Base-by-base conservation (phyloP, 2,329 filamentous ascomycete species). In the Paraconiothyrium sp. region DNA sequence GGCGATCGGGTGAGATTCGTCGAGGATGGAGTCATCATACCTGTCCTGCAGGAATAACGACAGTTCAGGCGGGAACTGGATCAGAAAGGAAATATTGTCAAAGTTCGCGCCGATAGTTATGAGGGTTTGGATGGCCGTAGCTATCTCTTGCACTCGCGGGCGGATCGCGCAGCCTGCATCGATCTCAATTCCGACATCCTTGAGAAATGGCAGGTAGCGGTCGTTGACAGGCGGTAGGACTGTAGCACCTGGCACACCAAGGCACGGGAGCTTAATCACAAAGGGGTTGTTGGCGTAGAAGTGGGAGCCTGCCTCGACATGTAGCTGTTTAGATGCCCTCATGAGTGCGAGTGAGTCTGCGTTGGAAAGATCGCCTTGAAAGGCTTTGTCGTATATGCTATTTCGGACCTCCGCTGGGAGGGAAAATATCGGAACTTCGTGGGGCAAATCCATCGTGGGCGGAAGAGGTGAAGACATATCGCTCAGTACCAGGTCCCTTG, bases 261-360 rank as follows among this genome's bases (percentile, higher is more conserved):
- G 30, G 10, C 56, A 54, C 5, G 59, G 54, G 13, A 52, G 14
- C 9, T 61, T 44, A 51, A 69, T 22, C 14, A 14, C 30, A 24
- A 70, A 64, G 24, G 32, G 1, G 35, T 63, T 67, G 13, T 68
- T 48, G 27, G 70, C 58, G 61, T 72, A 72, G 48, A 70, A 72
- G 59, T 68, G 67, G 8, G 71, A 67, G 1, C 67, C 57, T 9
- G 65, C 62, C 57, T 74, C 71, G 3, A 61, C 7, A 35, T 71
- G 64, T 3, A 72, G 8, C 22, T 61, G 56, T 34, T 60, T 62
- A 20, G 65, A 72, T 49, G 67, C 61, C 10, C 34, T 41, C 54
- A 72, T 64, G 6, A 72, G 13, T 5, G 62, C 61, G 9, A 68
- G 54, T 9, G 32, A 35, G 27, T 34, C 44, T 13, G 30, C 39